Evolutionary conservation across 768 basidiomycete genomes (phyloP), one percentile per base, ranked within the genome.

Genomic region (Agrocybe praecox): DNA sequence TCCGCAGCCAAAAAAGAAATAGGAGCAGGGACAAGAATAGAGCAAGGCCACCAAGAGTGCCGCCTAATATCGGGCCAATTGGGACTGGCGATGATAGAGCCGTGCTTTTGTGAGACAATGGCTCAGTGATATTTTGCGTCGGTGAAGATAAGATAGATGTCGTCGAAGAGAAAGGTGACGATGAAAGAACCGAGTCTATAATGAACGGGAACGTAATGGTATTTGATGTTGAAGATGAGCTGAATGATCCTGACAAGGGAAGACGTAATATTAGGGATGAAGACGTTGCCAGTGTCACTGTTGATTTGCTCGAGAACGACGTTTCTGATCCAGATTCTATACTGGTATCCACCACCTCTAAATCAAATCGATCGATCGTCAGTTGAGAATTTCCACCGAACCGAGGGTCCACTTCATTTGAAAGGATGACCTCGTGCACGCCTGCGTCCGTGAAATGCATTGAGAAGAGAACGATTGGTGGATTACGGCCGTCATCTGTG

Each of bases 51-150:
- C 77, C 78, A n/a, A 78, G 66, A 1, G 74, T 67, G 21, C 74
- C 73, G 6, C 77, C 79, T 12, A 80, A 66, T 45, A 82, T 77
- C 21, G 74, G 66, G 1, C 69, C 74, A 0, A 71, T 65, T 33
- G 68, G 36, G 40, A 17, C 49, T 44, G n/a, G 29, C 19, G 49
- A 42, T 42, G 42, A 54, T 22, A 44, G 47, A 11, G 24, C 53
- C 36, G 43, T 40, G 6, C n/a, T 22, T 17, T 11, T 18, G 17
- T 5, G 8, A 8, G 11, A 19, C 26, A 18, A 45, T 23, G 43
- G 42, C 2, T 45, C 7, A 26, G 44, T 53, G 24, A 14, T 44
- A 18, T 15, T 21, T 34, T 45, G 12, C 24, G 19, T 22, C n/a
- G n/a, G n/a, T n/a, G 53, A 36, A 36, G 50, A 22, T 12, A 40